Evolutionary conservation across 306 rosid species (phyloP), one percentile per base, ranked within the genome.

Genomic region (Alnus glutinosa): DNA sequence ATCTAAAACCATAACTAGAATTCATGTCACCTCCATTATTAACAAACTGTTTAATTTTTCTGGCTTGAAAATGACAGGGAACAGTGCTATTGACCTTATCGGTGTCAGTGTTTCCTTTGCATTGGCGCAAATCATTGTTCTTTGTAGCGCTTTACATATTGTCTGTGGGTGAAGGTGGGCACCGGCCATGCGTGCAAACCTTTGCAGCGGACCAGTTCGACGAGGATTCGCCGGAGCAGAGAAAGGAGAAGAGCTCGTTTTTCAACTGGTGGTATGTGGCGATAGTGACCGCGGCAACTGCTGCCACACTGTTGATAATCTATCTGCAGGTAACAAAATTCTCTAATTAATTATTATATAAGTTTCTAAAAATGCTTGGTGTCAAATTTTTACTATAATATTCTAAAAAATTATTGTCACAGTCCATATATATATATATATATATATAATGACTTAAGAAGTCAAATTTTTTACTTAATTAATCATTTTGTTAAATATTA

Each of bases 121-220:
- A 13, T 4, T 70, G 76, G 8, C 80, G 85, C 12, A 81, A 79
- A 14, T 23, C 62, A 1, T 71, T 85, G 9, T 89, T 87, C 32
- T 89, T 88, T n/a, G 1, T 80, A 30, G 89, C 88, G 0, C 91
- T 93, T 54, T 88, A 93, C 76, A 79, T 86, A 58, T 36, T 91
- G 0, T 83, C 98, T 7, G 54, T 93, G 2, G 98, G 96, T 1
- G 89, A 88, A 73, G 98, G 96, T 0, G 98, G 98, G 0, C 96
- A 91, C 73, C 87, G 78, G 76, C 98, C 98, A 0, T 91, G 96
- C 14, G 97, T 88, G 3, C 96, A 91, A 50, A 93, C 98, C 7
- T 93, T 93, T 34, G 98, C 98, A 7, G 98, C 98, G 51, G 96
- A 91, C 73, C 96, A 93, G 9, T 93, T 91, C n/a, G 86, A 87